Evolutionary conservation across 768 basidiomycete genomes (phyloP), one percentile per base, ranked within the genome.

Genomic region (Agaricus subrufescens): DNA sequence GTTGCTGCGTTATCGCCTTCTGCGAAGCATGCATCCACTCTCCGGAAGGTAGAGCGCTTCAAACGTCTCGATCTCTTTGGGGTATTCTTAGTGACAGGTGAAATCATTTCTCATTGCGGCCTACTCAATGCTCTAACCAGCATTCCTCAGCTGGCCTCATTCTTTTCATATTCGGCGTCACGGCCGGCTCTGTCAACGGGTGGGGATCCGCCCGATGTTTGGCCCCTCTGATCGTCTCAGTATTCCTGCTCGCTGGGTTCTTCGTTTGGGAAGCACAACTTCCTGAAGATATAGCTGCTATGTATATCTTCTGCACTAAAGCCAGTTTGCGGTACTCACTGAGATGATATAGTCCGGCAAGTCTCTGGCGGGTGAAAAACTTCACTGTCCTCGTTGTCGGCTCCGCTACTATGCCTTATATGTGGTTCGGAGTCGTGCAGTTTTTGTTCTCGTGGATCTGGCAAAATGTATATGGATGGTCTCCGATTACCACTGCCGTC

Each of bases 211-310:
- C 76, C 3, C 57, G 63, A 14, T 75, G 81, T 52, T 60, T 82
- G 45, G 67, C 65, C 7, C 74, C 77, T 0, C 65, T 84, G 38
- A 62, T 78, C 11, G 57, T 81, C 30, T 74, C 79, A 7, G 61
- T 79, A 50, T 37, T 72, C 4, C 60, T 78, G 3, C 58, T 65
- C 27, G 56, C 64, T 30, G 63, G 47, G 0, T 84, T 84, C 67
- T 76, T 83, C 65, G 67, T 71, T 50, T 82, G 74, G 73, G 80
- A 83, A 59, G 63, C 69, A 11, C 25, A 56, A 0, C 62, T 79
- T 12, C 74, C 73, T 1, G 50, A 55, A 10, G 64, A 76, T 9
- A 61, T 60, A 5, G 79, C 82, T 9, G 72, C 73, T 2, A 61
- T 78, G 74, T 75, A 57, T 34, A 71, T 57, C 11, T 52, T 42